Percentiles rank a stretch among this genome's conserved stretches.
Evolutionary conservation across 2,329 filamentous ascomycete species (phyloP).

Genomic region (Elsinoe australis): DNA sequence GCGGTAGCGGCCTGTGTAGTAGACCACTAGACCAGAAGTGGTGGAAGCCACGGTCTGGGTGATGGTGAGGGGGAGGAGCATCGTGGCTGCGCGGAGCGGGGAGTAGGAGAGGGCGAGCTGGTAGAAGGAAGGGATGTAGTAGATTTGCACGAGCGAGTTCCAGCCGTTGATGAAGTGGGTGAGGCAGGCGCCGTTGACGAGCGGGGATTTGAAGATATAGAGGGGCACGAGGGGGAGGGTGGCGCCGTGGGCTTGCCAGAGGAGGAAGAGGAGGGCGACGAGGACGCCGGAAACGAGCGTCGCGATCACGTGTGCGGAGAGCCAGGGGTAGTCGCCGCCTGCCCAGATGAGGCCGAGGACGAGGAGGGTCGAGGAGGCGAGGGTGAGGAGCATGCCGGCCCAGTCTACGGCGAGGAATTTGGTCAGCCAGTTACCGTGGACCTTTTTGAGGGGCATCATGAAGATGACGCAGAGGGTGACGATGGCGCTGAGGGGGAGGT

Average conservation of each 20-base stretch:
- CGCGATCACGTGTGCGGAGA: constrained; percentile 47
- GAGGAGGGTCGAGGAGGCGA: constrained; percentile 39
- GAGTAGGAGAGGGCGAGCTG: constrained; percentile 41
- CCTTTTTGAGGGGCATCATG: constrained; percentile 51
- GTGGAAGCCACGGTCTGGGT: constrained; percentile 25
- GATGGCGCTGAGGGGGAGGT: constrained; percentile 45
- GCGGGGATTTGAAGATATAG: constrained; percentile 45
- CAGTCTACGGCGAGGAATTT: constrained; percentile 49
- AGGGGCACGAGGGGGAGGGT: constrained; percentile 43
- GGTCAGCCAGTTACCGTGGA: constrained; percentile 43
- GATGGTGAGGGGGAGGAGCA: constrained; percentile 37
- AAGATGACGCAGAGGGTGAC: constrained; percentile 44
- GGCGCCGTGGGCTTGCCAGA: constrained; percentile 48
- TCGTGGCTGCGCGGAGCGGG: constrained; percentile 35
- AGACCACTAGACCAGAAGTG: constrained; percentile 46
- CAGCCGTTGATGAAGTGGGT: constrained; percentile 46
- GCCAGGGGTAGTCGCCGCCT: constrained; percentile 52
- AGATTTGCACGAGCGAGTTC: constrained; percentile 52
- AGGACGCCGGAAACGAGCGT: constrained; percentile 47
- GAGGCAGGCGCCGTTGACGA: constrained; percentile 49
- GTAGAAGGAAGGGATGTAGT: constrained; percentile 39
- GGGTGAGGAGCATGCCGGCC: constrained; percentile 40
- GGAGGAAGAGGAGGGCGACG: constrained; percentile 43
- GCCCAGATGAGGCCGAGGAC: constrained; percentile 52
- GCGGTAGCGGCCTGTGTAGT: constrained; percentile 34